These are phyloP conservation scores for Collybiopsis luxurians DNA, from an alignment of 768 basidiomycete genomes.

Conservation along the genomic window DNA sequence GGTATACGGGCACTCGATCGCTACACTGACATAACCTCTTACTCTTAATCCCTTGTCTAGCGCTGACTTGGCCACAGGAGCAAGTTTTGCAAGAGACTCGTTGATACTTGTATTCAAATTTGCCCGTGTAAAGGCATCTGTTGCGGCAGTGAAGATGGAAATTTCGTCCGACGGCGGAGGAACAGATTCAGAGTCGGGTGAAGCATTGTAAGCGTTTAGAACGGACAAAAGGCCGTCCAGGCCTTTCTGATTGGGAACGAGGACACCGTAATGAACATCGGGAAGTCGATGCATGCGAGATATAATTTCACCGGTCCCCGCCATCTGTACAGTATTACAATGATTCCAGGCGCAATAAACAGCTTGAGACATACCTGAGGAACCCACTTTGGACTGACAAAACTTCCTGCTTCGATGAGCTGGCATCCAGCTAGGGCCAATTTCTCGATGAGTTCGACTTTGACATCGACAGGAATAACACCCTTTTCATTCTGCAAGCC, in stretches of 20 bases:
- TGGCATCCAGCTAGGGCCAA: slow-evolving; percentile 66
- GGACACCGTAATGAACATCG: slow-evolving; percentile 70
- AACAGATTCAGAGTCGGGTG: slow-evolving; percentile 24
- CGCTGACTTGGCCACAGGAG: slow-evolving; percentile 60
- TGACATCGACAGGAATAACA: slow-evolving; percentile 67
- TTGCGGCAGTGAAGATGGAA: slow-evolving; percentile 85
- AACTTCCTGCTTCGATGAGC: slow-evolving; percentile 82
- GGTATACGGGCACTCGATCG: slow-evolving; percentile 84
- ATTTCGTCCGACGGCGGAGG: slow-evolving; percentile 75
- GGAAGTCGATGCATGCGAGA: slow-evolving; percentile 49
- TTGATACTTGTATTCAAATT: slow-evolving; percentile 78
- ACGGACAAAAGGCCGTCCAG: slow-evolving; percentile 65
- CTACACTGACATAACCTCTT: slow-evolving; percentile 83
- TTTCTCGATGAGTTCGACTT: slow-evolving; percentile 76
- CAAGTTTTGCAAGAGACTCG: slow-evolving; percentile 66
- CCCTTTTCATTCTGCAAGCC: slow-evolving; percentile 88
- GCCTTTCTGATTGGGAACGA: slow-evolving; percentile 79
- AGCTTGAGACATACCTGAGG: slow-evolving; percentile 61
- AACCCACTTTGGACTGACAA: slow-evolving; percentile 92
- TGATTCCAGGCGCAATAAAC: background rate
- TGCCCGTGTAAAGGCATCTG: slow-evolving; percentile 81
- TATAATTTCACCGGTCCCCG: slow-evolving; percentile 77
- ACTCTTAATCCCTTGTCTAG: slow-evolving; percentile 62
- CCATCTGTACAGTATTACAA: slow-evolving; percentile 58
- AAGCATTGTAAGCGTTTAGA: slow-evolving; percentile 32